These are phyloP conservation scores for Tephrocybe sp. DNA, from an alignment of 768 basidiomycete species.

Conservation along the genomic window DNA sequence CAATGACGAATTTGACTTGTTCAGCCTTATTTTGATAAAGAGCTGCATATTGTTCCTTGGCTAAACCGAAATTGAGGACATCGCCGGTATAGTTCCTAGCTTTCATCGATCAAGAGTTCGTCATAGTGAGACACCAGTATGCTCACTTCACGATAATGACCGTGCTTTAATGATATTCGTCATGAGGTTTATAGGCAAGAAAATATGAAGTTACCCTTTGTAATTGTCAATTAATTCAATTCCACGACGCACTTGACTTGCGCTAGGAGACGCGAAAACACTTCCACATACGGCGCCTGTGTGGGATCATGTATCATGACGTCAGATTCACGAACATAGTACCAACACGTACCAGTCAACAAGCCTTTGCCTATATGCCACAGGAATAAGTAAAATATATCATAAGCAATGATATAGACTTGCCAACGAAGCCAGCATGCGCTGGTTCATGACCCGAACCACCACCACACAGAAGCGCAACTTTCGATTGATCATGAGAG, in stretches of 20 bases:
- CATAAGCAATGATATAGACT: slow-evolving; percentile 11
- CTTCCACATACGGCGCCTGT: slow-evolving; percentile 77
- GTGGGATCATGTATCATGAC: neutral
- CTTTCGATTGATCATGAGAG: slow-evolving; percentile 57
- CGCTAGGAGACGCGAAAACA: slow-evolving; percentile 88
- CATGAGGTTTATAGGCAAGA: neutral
- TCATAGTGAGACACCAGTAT: neutral
- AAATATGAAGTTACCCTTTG: slow-evolving; percentile 50
- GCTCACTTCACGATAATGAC: slow-evolving; percentile 79
- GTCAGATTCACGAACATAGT: neutral
- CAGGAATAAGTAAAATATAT: neutral
- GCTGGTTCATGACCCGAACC: slow-evolving; percentile 92
- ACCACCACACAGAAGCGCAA: slow-evolving; percentile 79
- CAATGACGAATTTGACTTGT: slow-evolving; percentile 71
- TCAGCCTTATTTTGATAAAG: slow-evolving; percentile 64
- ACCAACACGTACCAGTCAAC: slow-evolving; percentile 52
- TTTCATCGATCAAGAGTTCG: neutral
- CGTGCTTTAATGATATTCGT: slow-evolving; percentile 42
- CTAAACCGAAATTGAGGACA: slow-evolving; percentile 87
- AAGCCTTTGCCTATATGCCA: slow-evolving; percentile 69
- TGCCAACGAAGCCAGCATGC: slow-evolving; percentile 88
- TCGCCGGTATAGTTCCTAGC: slow-evolving; percentile 87
- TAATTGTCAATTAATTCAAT: slow-evolving; percentile 75
- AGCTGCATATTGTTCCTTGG: slow-evolving; percentile 80
- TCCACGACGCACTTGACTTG: slow-evolving; percentile 77